phyloP scores from a whole-genome alignment of 495 filamentous ascomycete genomes.

The Choiromyces venosus region DNA sequence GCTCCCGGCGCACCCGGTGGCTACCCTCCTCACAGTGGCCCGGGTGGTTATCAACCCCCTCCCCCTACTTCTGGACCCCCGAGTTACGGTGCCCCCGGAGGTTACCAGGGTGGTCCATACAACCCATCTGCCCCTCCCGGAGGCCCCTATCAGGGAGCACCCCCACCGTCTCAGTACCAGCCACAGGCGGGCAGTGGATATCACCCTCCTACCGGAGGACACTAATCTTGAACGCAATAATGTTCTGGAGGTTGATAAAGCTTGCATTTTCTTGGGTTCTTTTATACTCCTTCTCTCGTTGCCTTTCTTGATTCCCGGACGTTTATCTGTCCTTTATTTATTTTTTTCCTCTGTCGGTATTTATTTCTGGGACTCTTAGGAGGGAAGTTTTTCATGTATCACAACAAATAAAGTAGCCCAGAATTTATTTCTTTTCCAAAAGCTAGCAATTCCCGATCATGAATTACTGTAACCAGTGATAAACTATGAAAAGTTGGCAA shows the following conservation, averaged over 20 bases:
- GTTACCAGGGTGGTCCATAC: conserved; percentile 17
- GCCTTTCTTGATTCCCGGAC: conserved; percentile 11
- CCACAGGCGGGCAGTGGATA: conserved; percentile 18
- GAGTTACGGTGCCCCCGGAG: conserved; percentile 8
- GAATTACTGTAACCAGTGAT: background rate
- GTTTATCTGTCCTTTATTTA: background rate
- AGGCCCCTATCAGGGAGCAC: conserved; percentile 33
- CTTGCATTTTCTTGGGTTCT: background rate
- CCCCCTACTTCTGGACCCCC: conserved; percentile 17
- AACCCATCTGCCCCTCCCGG: conserved; percentile 5
- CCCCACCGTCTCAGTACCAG: conserved; percentile 37
- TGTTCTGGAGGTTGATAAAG: background rate
- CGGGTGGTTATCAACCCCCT: conserved; percentile 27
- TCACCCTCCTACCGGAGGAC: background rate
- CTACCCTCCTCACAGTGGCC: conserved; percentile 16
- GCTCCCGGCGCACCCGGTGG: background rate
- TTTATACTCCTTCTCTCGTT: background rate
- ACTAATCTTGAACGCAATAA: background rate
- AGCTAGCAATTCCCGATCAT: background rate
- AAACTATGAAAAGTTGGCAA: background rate
- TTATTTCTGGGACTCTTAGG: background rate
- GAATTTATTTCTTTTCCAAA: background rate
- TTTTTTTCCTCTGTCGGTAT: background rate
- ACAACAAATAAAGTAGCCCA: background rate
- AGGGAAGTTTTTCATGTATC: background rate